These are phyloP conservation scores for Mortierella sp. DNA, from an alignment of 371 early-diverging fungal genomes.

Conservation along the genomic window DNA sequence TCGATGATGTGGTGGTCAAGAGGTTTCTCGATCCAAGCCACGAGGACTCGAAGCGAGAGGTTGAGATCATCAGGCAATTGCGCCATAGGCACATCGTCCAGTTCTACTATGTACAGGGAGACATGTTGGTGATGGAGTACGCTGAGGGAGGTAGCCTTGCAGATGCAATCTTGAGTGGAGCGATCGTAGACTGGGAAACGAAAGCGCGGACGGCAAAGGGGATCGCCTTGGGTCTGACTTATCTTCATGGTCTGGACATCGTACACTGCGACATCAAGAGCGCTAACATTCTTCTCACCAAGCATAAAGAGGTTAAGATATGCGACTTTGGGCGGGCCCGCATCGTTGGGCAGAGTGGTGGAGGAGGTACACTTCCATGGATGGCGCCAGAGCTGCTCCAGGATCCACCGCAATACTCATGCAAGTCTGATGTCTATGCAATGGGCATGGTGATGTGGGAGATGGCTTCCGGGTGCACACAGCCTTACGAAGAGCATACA, in stretches of 20 bases:
- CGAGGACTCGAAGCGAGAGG: conserved; percentile 1
- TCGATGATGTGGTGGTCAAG: conserved; percentile 13
- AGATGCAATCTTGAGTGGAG: background rate
- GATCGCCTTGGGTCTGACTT: conserved; percentile 11
- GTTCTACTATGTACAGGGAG: conserved; percentile 9
- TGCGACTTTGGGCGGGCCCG: conserved; percentile 25
- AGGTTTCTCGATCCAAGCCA: conserved; percentile 2
- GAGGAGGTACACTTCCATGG: conserved; percentile 24
- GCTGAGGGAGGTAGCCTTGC: conserved; percentile 16
- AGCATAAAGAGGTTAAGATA: conserved; percentile 13
- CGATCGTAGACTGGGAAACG: background rate
- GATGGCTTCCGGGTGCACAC: conserved; percentile 26
- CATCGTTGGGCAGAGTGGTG: background rate
- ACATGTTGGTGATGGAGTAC: conserved; percentile 34
- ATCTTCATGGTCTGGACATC: conserved; percentile 18
- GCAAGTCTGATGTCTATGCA: conserved; percentile 27
- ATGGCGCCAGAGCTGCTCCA: conserved; percentile 27
- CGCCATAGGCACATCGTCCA: conserved; percentile 22
- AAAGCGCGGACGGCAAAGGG: conserved; percentile 1
- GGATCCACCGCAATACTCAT: conserved; percentile 17
- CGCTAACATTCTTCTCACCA: conserved; percentile 22
- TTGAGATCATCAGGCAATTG: conserved; percentile 11
- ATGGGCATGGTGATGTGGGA: conserved; percentile 33
- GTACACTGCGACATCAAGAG: conserved; percentile 32
- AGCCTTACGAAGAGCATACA: conserved; percentile 16